Base-by-base conservation (phyloP, 495 filamentous ascomycete species). In the Tuber aestivum region DNA sequence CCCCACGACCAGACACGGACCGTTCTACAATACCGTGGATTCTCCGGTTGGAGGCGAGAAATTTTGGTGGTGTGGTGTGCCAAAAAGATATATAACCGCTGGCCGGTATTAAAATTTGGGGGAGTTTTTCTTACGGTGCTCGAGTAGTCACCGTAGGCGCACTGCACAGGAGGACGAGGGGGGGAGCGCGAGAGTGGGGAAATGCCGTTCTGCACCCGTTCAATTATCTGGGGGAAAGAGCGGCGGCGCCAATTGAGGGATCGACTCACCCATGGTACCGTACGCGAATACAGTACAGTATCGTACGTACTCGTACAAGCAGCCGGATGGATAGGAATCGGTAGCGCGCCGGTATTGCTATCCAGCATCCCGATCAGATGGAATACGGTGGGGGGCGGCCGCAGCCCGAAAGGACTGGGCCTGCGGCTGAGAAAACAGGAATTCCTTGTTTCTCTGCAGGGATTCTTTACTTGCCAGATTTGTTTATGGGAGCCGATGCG, bases 21-120 rank as follows among this genome's bases (percentile, higher is more conserved):
- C 27, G 56, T 65, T 35, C 56, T 65, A 65, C 56, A 65, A 35
- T 14, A 65, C 56, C 56, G 27, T 18, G 35, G 27, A 35, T 65
- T 65, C 27, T 65, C 56, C 56, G 56, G 27, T 18, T 56, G 27
- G 56, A 3, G 14, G 50, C 12, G 27, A 65, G 50, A 65, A 18
- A 16, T 35, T 65, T 35, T 35, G 56, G 27, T 16, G 56, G 27
- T 27, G 27, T 65, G 56, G 56, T 35, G 56, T 65, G 56, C 27
- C 27, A 65, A 65, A 65, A 65, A 65, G 27, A 65, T 65, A 35
- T 65, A 65, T 65, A 65, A 35, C 56, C 56, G 27, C 56, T 65
- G 27, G 56, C 56, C 56, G 27, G 32, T 65, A 65, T 65, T 35
- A 27, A 65, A 65, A 65, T 65, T 65, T 65, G 27, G 50, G 56